A percentile compares a stretch with the other conserved stretches of the same genome.
Evolutionary conservation across 345 rosid species (phyloP).

Genomic region (Brassica cretica): DNA sequence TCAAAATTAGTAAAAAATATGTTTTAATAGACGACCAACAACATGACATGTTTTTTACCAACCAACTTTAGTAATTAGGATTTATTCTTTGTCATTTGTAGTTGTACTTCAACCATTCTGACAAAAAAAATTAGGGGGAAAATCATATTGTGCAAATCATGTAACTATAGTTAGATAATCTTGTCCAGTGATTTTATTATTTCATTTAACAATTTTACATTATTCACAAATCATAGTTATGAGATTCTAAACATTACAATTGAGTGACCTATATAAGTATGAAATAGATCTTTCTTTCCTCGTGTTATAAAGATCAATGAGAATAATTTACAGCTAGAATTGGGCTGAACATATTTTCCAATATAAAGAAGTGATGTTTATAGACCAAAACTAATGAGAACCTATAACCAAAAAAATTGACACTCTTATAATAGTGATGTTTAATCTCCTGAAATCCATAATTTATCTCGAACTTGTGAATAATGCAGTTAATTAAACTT

Average conservation of each 20-base stretch:
- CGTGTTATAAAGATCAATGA: neutral
- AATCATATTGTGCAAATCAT: neutral
- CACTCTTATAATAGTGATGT: constrained; percentile 24
- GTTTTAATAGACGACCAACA: neutral
- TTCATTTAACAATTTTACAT: neutral
- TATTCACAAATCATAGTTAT: neutral
- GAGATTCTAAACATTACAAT: neutral
- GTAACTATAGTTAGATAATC: neutral
- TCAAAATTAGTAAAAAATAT: neutral
- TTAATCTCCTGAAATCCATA: constrained; percentile 16
- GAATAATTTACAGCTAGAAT: neutral
- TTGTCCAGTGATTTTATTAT: neutral
- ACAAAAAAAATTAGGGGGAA: neutral
- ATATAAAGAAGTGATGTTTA: constrained; percentile 11
- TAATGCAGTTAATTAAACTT: constrained; percentile 14
- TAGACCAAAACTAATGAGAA: neutral
- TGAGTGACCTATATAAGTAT: neutral
- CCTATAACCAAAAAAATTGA: constrained; percentile 16
- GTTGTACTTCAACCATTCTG: neutral
- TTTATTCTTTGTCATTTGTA: neutral
- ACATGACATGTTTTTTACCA: neutral
- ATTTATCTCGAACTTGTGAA: constrained; percentile 1
- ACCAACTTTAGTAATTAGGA: neutral
- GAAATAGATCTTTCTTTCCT: neutral
- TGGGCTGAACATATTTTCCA: neutral